Evolutionary conservation across 345 rosid species (phyloP).

Genomic region (Syzygium jambos): DNA sequence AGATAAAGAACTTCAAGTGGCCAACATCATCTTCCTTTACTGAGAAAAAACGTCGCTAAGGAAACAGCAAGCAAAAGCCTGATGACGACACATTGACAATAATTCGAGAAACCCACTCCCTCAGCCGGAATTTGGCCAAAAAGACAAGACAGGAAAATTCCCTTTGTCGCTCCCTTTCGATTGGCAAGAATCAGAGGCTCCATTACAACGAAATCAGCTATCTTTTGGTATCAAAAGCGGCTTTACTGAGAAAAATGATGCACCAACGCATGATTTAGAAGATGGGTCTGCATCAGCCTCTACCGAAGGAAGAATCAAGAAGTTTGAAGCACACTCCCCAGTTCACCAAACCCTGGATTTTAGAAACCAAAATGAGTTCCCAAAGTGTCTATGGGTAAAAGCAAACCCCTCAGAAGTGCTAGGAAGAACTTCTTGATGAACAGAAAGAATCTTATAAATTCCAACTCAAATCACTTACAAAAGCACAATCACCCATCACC

Average conservation of each 20-base stretch:
- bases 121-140: neutral
- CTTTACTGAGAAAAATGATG: neutral
- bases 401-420: neutral
- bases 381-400: neutral
- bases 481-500: neutral
- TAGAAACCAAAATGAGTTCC: neutral
- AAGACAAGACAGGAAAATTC: neutral
- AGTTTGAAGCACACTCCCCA: neutral
- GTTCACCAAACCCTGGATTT: neutral
- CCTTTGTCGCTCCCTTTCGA: neutral
- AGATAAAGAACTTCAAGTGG: neutral
- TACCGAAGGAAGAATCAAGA: neutral
- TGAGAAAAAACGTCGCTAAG: neutral
- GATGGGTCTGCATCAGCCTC: neutral
- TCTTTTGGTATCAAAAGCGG: neutral
- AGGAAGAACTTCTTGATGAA: neutral
- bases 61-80: neutral
- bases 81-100: neutral
- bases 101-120: neutral
- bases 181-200: neutral
- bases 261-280: neutral
- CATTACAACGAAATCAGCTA: neutral
- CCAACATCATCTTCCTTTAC: neutral
- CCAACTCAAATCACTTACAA: slow-evolving; percentile 1
- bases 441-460: neutral